Evolutionary conservation across 306 rosid species (phyloP), one percentile per base, ranked within the genome.

Genomic region (Alnus glutinosa): DNA sequence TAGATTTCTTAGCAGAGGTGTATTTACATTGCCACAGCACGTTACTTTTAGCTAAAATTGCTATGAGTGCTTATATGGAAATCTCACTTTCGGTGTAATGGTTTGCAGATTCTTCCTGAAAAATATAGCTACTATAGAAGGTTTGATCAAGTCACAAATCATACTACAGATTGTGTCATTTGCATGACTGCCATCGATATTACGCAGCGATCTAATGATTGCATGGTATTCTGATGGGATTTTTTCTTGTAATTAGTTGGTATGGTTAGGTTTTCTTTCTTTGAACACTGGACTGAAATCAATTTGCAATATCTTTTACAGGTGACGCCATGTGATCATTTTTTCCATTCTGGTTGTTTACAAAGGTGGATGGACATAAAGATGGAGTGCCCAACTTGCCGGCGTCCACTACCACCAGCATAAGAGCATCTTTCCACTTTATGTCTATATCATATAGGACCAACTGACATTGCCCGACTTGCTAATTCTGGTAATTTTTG

Each of bases 341-440:
- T 93, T 85, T 95, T 95, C 88, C 99, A 95, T 80, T 87, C 98
- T 9, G 94, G 96, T 64, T 95, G 99, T 77, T 89, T 95, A 81
- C 99, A 95, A 89, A 91, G 99, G 87, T 95, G 99, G 99, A 95
- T 95, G 99, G 99, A 95, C 86, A 87, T 93, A 80, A 95, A 95
- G 91, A 95, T 95, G 99, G 99, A 93, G 89, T 95, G 99, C 86
- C 99, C 99, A 4, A 95, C 99, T 64, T 95, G 99, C 77, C 97
- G 99, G 85, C 94, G 99, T 73, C 81, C 94, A 1, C 88, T 93
- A 74, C 99, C 99, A 7, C 94, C 99, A 7, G 98, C 96, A 75
- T 95, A 79, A 75, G 48, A 34, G 77, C 84, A 84, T 79, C 70
- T 57, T 48, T 70, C 81, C 73, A 19, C 52, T 39, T 67, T 61